phyloP scores from a whole-genome alignment of 805 yeast genomes.

The Wickerhamomyces queroliae region DNA sequence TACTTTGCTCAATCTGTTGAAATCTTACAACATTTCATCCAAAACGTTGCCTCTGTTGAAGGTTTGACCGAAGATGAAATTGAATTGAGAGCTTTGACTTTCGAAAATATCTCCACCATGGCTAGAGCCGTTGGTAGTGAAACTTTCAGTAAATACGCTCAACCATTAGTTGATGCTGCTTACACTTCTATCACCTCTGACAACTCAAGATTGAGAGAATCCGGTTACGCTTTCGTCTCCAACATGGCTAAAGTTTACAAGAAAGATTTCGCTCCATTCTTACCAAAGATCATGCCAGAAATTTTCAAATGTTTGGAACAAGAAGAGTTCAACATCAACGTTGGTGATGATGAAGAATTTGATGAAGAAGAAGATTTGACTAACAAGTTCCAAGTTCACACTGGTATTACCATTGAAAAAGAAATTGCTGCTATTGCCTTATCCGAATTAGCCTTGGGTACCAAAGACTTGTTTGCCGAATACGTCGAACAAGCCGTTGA shows the following conservation, averaged over 20 bases:
- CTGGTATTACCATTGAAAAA: conserved; percentile 93
- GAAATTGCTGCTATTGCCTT: conserved; percentile 91
- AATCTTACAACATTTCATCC: conserved; percentile 75
- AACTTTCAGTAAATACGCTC: conserved; percentile 78
- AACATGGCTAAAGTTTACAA: conserved; percentile 95
- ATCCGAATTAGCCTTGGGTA: conserved; percentile 83
- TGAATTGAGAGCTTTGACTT: conserved; percentile 85
- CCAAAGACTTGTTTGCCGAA: conserved; percentile 73
- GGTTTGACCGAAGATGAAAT: conserved; percentile 85
- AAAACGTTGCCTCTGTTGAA: conserved; percentile 59
- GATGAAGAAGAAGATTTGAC: conserved; percentile 56
- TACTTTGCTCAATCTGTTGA: conserved; percentile 79
- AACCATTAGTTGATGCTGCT: conserved; percentile 85
- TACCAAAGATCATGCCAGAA: conserved; percentile 77
- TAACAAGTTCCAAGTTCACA: conserved; percentile 78
- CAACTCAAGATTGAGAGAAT: conserved; percentile 83
- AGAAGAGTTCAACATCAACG: conserved; percentile 71
- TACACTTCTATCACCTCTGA: conserved; percentile 71
- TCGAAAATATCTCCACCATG: conserved; percentile 91
- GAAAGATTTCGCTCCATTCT: conserved; percentile 79
- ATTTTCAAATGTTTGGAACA: conserved; percentile 79
- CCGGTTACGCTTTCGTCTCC: conserved; percentile 89
- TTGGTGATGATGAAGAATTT: conserved; percentile 46
- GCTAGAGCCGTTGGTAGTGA: conserved; percentile 96
- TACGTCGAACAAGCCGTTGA: conserved; percentile 67